phyloP scores from a whole-genome alignment of 352 stramenopile species.

The Phytopythium montanum region DNA sequence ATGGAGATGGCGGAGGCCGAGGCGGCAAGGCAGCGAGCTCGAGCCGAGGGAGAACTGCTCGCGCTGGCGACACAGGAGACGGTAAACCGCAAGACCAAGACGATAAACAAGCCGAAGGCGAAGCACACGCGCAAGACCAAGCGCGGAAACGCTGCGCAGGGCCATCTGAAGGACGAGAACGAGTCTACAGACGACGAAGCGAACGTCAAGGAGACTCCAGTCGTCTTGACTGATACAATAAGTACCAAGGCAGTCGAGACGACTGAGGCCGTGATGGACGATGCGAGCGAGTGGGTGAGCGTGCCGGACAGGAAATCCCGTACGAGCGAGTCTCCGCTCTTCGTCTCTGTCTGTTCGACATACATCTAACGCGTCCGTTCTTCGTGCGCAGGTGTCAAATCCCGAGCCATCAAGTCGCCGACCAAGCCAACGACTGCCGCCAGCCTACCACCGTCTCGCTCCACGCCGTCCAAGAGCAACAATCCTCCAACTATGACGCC shows the following conservation, averaged over 20 bases:
- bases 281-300: constrained; percentile 1
- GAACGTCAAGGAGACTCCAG: neutral
- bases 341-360: neutral
- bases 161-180: neutral
- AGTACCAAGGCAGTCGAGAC: neutral
- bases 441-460: neutral
- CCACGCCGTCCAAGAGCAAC: neutral
- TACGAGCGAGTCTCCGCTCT: neutral
- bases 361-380: neutral
- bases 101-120: constrained; percentile 36
- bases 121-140: constrained; percentile 12
- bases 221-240: neutral
- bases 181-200: neutral
- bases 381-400: neutral
- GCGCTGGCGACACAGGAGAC: constrained; percentile 14
- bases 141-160: neutral
- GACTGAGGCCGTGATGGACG: neutral
- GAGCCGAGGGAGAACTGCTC: constrained; percentile 27
- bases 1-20: constrained; percentile 18
- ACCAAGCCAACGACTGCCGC: neutral
- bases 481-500: neutral
- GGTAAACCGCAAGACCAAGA: constrained; percentile 39
- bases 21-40: constrained; percentile 14
- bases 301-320: neutral
- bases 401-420: neutral